phyloP scores from a whole-genome alignment of 1,284 basidiomycete species.

The Fomitiporia mediterranea region DNA sequence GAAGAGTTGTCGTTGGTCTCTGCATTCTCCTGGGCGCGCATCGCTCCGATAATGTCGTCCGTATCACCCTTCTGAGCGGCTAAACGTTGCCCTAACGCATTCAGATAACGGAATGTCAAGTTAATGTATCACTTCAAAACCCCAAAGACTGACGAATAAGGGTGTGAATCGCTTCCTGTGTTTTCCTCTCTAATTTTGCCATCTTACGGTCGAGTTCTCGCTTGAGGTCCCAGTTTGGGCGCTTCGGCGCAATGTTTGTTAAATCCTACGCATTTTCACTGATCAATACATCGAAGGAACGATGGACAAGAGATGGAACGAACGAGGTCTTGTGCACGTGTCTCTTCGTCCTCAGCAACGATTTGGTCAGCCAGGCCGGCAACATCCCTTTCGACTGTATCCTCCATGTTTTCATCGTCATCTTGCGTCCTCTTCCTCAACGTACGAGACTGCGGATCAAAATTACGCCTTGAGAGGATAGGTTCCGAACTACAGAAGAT shows the following conservation, averaged over 20 bases:
- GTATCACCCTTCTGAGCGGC: conserved; percentile 71
- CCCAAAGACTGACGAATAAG: conserved; percentile 71
- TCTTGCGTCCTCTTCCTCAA: conserved; percentile 56
- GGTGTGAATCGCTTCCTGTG: conserved; percentile 88
- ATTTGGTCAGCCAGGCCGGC: conserved; percentile 82
- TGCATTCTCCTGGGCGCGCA: conserved; percentile 62
- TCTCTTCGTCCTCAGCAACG: conserved; percentile 80
- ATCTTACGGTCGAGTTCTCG: conserved; percentile 90
- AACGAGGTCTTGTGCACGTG: conserved; percentile 83
- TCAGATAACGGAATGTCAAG: conserved; percentile 26
- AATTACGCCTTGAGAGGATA: conserved; percentile 76
- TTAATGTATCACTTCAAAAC: background rate
- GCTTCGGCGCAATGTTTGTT: conserved; percentile 94
- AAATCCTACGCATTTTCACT: conserved; percentile 64
- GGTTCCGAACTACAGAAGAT: conserved; percentile 35
- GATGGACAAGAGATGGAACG: background rate
- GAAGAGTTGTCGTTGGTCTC: conserved; percentile 50
- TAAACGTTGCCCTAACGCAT: conserved; percentile 60
- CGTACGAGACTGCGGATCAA: conserved; percentile 79
- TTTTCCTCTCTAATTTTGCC: conserved; percentile 82
- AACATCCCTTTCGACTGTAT: conserved; percentile 86
- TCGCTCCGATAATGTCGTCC: conserved; percentile 72
- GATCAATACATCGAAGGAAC: conserved; percentile 1
- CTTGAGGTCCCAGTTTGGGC: conserved; percentile 96
- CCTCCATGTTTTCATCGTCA: conserved; percentile 58